Evolutionary conservation across 2,329 filamentous ascomycete genomes (phyloP).

Genomic region (Diplodia scrobiculata): DNA sequence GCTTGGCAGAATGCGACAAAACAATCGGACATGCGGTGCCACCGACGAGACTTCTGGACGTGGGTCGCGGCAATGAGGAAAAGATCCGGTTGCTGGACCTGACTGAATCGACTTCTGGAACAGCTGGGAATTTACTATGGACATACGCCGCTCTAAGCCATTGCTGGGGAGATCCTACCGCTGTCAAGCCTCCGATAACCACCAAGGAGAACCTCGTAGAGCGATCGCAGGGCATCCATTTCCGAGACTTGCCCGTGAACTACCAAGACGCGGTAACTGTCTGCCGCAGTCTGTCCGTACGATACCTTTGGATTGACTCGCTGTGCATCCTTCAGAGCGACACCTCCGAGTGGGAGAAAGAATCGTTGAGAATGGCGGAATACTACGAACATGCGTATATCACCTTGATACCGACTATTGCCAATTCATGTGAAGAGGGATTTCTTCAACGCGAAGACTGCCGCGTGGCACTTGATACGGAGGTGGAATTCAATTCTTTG

Average conservation of each 20-base stretch:
- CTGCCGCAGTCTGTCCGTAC: neutral
- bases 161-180: slow-evolving; percentile 33
- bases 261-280: slow-evolving; percentile 29
- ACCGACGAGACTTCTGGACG: slow-evolving; percentile 11
- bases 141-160: slow-evolving; percentile 31
- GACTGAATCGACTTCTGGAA: neutral
- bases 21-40: no score
- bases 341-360: slow-evolving; percentile 16
- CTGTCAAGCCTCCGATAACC: slow-evolving; percentile 30
- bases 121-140: neutral
- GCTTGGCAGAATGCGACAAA: neutral
- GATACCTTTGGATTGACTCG: slow-evolving; percentile 30
- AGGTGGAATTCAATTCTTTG: neutral
- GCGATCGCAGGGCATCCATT: neutral
- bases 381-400: slow-evolving; percentile 30
- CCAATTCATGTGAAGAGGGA: neutral
- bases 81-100: neutral
- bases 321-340: slow-evolving; percentile 21
- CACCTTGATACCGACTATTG: slow-evolving; percentile 10
- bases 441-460: neutral
- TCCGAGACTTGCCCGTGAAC: neutral
- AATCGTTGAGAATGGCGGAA: slow-evolving; percentile 17
- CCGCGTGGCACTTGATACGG: no score
- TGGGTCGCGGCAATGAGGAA: neutral
- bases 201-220: slow-evolving; percentile 28